Evolutionary conservation across 768 basidiomycete genomes (phyloP).

Genomic region (Suillus hirtellus): DNA sequence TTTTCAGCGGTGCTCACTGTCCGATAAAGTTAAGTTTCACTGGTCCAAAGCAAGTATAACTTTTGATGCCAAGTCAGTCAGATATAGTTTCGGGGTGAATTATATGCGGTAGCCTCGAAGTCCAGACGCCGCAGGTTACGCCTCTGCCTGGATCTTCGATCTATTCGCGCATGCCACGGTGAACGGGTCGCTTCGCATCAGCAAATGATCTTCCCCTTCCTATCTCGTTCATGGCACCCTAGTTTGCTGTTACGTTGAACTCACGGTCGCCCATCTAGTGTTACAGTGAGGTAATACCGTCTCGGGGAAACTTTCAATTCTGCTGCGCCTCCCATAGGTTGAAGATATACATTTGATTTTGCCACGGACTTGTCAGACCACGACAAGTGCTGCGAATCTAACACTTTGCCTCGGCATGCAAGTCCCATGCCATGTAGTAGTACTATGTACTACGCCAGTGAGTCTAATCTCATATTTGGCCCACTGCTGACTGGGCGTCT

Average conservation of each 20-base stretch:
- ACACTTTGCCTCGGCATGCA: background rate
- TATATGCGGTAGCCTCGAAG: background rate
- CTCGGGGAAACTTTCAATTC: background rate
- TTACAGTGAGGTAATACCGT: background rate
- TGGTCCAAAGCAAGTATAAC: background rate
- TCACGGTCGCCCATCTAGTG: background rate
- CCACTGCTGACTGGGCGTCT: background rate
- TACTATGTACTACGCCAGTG: too few species aligned
- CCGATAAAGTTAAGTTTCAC: slow-evolving; percentile 1
- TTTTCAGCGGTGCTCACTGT: background rate
- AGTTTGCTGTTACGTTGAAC: background rate
- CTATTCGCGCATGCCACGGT: slow-evolving; percentile 6
- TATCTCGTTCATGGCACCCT: background rate
- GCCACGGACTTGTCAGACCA: background rate
- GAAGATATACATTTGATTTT: background rate
- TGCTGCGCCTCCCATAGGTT: background rate
- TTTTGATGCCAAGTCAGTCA: background rate
- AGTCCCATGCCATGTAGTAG: background rate
- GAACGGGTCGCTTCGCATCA: background rate
- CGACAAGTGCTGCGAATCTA: background rate
- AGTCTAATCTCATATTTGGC: background rate
- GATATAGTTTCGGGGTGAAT: slow-evolving; percentile 1
- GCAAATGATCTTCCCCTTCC: background rate
- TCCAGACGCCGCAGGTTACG: background rate
- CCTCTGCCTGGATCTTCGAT: slow-evolving; percentile 3